Evolutionary conservation across 163 green algal genomes (phyloP).

Genomic region (Smithsoniella earleae): DNA sequence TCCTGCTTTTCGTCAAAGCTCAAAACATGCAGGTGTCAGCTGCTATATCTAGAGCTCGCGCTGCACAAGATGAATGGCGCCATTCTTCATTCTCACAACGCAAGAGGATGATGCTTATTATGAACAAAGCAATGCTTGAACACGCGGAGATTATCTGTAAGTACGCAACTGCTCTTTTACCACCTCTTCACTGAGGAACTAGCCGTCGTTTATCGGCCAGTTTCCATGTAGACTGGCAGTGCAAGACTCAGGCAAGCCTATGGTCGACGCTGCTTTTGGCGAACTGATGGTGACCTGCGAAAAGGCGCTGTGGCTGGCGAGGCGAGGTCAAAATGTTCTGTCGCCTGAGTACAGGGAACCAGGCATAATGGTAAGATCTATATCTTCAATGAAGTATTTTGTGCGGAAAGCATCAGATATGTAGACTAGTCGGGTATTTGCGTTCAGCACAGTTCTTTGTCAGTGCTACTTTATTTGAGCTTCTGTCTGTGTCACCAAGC

Average conservation of each 20-base stretch:
- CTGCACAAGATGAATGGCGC: neutral
- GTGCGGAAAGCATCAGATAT: no score
- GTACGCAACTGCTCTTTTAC: neutral
- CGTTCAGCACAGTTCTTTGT: no score
- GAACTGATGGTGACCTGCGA: constrained; percentile 94
- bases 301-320: constrained; percentile 91
- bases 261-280: constrained; percentile 90
- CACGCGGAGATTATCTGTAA: neutral
- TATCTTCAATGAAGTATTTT: no score
- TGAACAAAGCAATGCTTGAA: constrained; percentile 1
- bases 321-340: constrained; percentile 73
- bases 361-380: constrained; percentile 59
- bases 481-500: neutral
- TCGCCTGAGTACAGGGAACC: constrained; percentile 63
- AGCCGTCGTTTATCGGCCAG: neutral
- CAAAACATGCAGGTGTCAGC: constrained; percentile 2
- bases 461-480: no score
- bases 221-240: constrained; percentile 63
- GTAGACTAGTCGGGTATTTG: no score
- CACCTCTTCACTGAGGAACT: neutral
- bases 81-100: neutral
- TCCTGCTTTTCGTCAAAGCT: no score
- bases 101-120: neutral
- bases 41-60: neutral
- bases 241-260: constrained; percentile 85